A percentile compares a stretch with the other conserved stretches of the same genome.
These are phyloP conservation scores for Dactylella cylindrospora DNA, from an alignment of 2,329 filamentous ascomycete species.

Conservation along the genomic window DNA sequence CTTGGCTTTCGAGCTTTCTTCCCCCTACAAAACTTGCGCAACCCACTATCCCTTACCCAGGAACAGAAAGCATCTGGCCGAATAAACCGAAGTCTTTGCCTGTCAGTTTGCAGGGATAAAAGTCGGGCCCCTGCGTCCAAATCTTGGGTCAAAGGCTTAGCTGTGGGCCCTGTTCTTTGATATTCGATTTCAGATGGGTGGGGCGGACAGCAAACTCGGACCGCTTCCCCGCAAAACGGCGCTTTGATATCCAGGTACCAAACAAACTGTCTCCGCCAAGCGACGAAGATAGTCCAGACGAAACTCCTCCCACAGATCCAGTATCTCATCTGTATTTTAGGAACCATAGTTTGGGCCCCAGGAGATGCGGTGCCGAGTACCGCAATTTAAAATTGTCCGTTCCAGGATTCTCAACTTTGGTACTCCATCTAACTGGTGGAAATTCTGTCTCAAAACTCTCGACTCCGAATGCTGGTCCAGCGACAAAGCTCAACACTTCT, in stretches of 20 bases:
- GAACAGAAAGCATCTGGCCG: neutral
- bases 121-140: neutral
- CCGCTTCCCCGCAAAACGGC: constrained; percentile 36
- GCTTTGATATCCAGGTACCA: constrained; percentile 1
- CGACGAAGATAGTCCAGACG: constrained; percentile 5
- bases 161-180: neutral
- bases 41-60: neutral
- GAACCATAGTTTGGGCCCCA: constrained; percentile 3
- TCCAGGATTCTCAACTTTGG: constrained; percentile 12
- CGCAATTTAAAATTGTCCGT: constrained; percentile 36
- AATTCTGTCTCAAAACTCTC: constrained; percentile 5
- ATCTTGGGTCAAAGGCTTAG: neutral
- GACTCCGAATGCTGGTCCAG: too few relatives aligned
- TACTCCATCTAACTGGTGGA: constrained; percentile 34
- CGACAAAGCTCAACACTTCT: too few relatives aligned
- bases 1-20: constrained; percentile 12
- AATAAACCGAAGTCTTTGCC: too few relatives aligned
- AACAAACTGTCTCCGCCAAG: constrained; percentile 30
- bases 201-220: constrained; percentile 33
- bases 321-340: neutral
- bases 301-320: neutral
- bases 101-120: constrained; percentile 1
- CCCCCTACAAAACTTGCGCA: constrained; percentile 10
- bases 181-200: constrained; percentile 23
- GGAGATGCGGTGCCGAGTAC: constrained; percentile 11